Percentiles rank a stretch among this genome's conserved stretches.
These are phyloP conservation scores for Ophiostoma tasmaniense DNA, from an alignment of 2,329 filamentous ascomycete species.

Conservation along the genomic window DNA sequence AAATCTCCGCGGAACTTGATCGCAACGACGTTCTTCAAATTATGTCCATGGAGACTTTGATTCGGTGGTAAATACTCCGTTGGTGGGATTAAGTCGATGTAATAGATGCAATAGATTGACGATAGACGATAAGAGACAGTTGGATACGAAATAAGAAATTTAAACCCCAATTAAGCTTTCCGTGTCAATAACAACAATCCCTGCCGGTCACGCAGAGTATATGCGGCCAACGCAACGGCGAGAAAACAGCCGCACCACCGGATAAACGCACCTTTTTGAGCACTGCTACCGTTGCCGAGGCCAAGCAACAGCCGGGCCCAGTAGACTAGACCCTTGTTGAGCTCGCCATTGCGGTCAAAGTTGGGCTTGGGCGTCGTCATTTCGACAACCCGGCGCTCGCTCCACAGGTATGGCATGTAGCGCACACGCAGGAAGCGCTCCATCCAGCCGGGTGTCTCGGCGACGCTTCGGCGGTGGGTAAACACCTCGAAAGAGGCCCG, in stretches of 20 bases:
- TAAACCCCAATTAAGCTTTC: conserved; percentile 4
- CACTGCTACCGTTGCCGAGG: conserved; percentile 34
- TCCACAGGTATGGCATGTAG: conserved; percentile 53
- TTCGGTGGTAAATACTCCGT: neutral
- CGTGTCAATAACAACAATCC: conserved; percentile 9
- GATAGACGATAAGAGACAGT: neutral
- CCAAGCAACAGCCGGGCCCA: conserved; percentile 44
- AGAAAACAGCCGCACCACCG: conserved; percentile 37
- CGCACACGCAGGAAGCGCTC: conserved; percentile 59
- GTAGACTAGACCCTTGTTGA: conserved; percentile 43
- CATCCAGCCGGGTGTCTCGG: conserved; percentile 57
- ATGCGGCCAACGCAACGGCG: conserved; percentile 30
- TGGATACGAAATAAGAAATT: neutral
- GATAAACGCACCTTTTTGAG: conserved; percentile 37
- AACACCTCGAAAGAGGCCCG: conserved; percentile 63
- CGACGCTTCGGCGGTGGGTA: conserved; percentile 49
- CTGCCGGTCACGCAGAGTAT: conserved; percentile 23
- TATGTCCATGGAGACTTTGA: neutral
- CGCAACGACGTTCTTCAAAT: neutral
- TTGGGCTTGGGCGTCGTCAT: conserved; percentile 43
- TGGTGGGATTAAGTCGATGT: neutral
- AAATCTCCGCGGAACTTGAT: neutral
- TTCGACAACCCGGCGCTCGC: conserved; percentile 37
- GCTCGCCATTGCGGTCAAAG: conserved; percentile 53
- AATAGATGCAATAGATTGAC: neutral